These are phyloP conservation scores for Rhinocladiella mackenziei DNA, from an alignment of 2,329 filamentous ascomycete species.

Conservation along the genomic window DNA sequence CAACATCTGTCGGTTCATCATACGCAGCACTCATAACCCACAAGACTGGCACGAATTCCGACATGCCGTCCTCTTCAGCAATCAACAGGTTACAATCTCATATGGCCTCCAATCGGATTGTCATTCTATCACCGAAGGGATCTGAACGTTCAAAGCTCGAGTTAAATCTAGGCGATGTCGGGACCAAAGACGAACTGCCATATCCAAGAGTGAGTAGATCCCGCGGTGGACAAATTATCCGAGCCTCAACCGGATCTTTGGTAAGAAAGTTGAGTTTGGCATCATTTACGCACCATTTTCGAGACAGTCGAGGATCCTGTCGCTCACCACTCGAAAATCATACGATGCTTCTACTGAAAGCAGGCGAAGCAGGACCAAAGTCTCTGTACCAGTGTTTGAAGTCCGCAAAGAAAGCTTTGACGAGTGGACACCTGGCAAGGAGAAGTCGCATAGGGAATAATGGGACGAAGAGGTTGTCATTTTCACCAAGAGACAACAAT, in stretches of 20 bases:
- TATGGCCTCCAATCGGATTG: constrained; percentile 63
- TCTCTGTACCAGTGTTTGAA: constrained; percentile 22
- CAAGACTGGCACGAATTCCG: constrained; percentile 52
- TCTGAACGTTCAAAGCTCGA: constrained; percentile 76
- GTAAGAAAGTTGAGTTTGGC: constrained; percentile 84
- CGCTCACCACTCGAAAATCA: constrained; percentile 34
- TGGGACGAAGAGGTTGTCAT: constrained; percentile 11
- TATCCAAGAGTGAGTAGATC: constrained; percentile 74
- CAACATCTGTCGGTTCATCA: constrained; percentile 69
- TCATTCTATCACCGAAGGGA: constrained; percentile 69
- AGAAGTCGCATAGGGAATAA: constrained; percentile 23
- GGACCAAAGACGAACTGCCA: constrained; percentile 75
- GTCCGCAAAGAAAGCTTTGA: constrained; percentile 26
- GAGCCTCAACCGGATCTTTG: constrained; percentile 75
- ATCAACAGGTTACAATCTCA: constrained; percentile 78
- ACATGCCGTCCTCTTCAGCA: constrained; percentile 32
- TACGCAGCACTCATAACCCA: constrained; percentile 75
- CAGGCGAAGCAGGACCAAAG: constrained; percentile 16
- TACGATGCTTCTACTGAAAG: constrained; percentile 23
- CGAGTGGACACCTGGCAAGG: constrained; percentile 8
- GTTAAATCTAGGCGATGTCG: constrained; percentile 68
- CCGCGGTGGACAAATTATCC: constrained; percentile 66
- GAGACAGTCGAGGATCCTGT: constrained; percentile 62
- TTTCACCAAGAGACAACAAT: constrained; percentile 6
- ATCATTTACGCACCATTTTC: constrained; percentile 73